Percentiles rank a stretch among this genome's conserved stretches.
phyloP scores from a whole-genome alignment of 352 stramenopile genomes.

The Thalassiosira delicatula region DNA sequence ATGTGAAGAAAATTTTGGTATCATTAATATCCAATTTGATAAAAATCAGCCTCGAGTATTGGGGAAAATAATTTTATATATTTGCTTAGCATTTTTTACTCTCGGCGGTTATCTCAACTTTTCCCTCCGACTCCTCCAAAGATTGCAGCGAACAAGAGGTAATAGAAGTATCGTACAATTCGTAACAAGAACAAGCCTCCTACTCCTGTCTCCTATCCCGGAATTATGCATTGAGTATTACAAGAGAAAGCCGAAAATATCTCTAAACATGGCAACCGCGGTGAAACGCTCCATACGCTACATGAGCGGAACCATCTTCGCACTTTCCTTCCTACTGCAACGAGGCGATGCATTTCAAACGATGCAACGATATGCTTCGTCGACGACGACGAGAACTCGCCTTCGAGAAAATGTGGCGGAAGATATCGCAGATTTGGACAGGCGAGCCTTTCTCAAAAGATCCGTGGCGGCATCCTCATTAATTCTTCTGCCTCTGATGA shows the following conservation, averaged over 20 bases:
- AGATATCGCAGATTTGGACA: slow-evolving; percentile 12
- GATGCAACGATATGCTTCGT: neutral
- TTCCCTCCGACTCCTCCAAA: too few species aligned
- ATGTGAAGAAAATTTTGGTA: too few species aligned
- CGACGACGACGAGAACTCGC: slow-evolving; percentile 3
- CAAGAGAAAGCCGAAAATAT: neutral
- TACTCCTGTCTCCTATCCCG: neutral
- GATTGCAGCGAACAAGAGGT: too few species aligned
- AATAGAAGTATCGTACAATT: too few species aligned
- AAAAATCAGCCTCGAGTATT: too few species aligned
- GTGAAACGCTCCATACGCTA: neutral
- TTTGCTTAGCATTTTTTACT: too few species aligned
- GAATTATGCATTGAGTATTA: too few species aligned
- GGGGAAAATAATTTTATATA: too few species aligned
- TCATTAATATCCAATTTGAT: too few species aligned
- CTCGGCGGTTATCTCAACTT: too few species aligned
- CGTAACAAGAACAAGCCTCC: too few species aligned
- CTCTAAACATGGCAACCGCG: slow-evolving; percentile 4
- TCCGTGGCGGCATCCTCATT: slow-evolving; percentile 3
- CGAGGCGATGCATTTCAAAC: slow-evolving; percentile 18
- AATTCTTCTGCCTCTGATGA: slow-evolving; percentile 30
- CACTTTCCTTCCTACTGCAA: neutral
- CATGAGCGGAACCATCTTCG: neutral
- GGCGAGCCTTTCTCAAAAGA: slow-evolving; percentile 26
- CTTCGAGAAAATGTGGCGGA: slow-evolving; percentile 22